A percentile compares a stretch with the other conserved stretches of the same genome.
Conservation (phyloP, 768 basidiomycete species). For the Panaeolus papilionaceus region DNA sequence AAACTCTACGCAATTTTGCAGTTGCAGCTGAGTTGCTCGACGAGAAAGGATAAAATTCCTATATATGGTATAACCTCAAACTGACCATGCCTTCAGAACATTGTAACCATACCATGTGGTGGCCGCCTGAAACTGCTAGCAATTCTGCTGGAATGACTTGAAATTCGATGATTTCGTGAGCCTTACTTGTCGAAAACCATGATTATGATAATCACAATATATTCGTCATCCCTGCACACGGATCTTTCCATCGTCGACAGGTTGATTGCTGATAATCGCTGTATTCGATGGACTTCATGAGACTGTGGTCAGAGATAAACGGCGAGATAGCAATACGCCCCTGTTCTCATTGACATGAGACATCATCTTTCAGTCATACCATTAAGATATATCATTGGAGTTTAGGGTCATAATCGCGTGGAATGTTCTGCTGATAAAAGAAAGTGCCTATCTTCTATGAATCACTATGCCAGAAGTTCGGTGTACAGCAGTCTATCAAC, state of each 20-base stretch:
- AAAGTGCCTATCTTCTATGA: too few relatives aligned
- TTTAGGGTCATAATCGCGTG: neutral
- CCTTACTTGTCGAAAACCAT: neutral
- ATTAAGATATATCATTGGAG: neutral
- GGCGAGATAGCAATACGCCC: neutral
- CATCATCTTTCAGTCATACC: neutral
- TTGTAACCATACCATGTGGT: neutral
- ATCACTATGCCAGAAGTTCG: too few relatives aligned
- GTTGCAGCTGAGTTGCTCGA: neutral
- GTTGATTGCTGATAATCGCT: neutral
- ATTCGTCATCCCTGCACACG: neutral
- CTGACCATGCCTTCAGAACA: neutral
- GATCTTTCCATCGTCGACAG: neutral
- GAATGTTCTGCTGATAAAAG: neutral
- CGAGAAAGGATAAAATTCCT: constrained; percentile 10
- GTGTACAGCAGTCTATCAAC: too few relatives aligned
- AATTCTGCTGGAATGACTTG: too few relatives aligned
- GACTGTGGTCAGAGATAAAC: neutral
- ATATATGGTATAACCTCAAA: constrained; percentile 5
- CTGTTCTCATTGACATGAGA: neutral
- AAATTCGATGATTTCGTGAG: neutral
- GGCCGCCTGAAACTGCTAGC: neutral
- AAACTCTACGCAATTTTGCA: neutral
- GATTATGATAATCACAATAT: neutral
- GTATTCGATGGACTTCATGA: neutral